Percentiles rank a stretch among this genome's conserved stretches.
Conservation (phyloP, 495 filamentous ascomycete genomes). For the Lasiosphaeriaceae sp. region DNA sequence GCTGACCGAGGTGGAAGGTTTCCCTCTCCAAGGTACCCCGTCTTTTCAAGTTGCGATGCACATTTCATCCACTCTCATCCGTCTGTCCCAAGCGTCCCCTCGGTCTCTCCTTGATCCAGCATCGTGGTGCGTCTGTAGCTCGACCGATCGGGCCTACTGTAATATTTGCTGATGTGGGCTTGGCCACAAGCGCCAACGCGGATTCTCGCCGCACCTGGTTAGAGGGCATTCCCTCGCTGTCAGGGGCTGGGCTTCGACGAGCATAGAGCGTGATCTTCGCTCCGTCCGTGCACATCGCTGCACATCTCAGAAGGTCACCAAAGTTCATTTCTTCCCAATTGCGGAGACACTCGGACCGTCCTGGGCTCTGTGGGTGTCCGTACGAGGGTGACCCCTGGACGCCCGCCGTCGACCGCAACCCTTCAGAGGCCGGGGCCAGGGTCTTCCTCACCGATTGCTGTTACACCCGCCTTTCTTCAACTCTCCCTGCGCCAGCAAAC, state of each 20-base stretch:
- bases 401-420: background rate
- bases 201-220: constrained; percentile 13
- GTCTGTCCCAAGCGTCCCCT: no score
- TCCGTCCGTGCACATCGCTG: constrained; percentile 22
- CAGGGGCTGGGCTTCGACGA: constrained; percentile 11
- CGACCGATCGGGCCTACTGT: constrained; percentile 14
- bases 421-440: background rate
- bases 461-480: background rate
- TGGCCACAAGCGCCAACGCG: constrained; percentile 12
- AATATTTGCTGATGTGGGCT: background rate
- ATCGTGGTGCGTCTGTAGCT: background rate
- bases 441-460: constrained; percentile 9
- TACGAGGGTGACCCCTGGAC: background rate
- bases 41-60: no score
- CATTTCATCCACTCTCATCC: no score
- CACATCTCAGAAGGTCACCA: no score
- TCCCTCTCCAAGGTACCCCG: no score
- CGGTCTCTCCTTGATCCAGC: no score
- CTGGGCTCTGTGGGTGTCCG: background rate
- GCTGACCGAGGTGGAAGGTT: no score
- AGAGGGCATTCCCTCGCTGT: background rate
- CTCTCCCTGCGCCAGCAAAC: constrained; percentile 6
- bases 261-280: constrained; percentile 21
- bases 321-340: constrained; percentile 1
- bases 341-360: constrained; percentile 12